phyloP scores from a whole-genome alignment of 2,329 filamentous ascomycete species.

The Furcasterigmium furcatum region DNA sequence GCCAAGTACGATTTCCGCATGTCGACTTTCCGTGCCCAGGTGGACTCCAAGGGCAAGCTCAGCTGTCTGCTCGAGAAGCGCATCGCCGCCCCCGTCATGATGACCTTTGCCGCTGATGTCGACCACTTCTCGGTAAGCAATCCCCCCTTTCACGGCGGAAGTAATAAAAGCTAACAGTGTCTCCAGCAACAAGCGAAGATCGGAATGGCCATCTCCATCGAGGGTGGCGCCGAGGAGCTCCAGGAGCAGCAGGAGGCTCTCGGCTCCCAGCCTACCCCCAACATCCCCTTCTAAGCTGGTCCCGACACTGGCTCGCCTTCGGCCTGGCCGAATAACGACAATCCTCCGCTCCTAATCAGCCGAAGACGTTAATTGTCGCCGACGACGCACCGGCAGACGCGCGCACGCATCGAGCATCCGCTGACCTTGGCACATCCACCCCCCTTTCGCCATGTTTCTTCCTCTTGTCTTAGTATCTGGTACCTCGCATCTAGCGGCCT shows the following conservation, averaged over 20 bases:
- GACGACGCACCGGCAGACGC: slow-evolving; percentile 9
- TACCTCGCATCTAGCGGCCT: neutral
- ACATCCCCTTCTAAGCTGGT: slow-evolving; percentile 61
- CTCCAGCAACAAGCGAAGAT: slow-evolving; percentile 88
- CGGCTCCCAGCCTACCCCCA: slow-evolving; percentile 48
- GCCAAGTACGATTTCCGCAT: slow-evolving; percentile 98
- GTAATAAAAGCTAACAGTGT: slow-evolving; percentile 18
- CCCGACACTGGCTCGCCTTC: slow-evolving; percentile 2
- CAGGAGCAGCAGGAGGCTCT: slow-evolving; percentile 76
- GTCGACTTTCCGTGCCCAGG: slow-evolving; percentile 91
- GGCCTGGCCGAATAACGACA: slow-evolving; percentile 6
- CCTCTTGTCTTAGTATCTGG: slow-evolving; percentile 13
- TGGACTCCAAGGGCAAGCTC: slow-evolving; percentile 93
- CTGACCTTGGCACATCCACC: slow-evolving; percentile 6
- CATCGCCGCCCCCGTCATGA: slow-evolving; percentile 84
- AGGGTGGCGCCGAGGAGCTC: slow-evolving; percentile 79
- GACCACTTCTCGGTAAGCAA: slow-evolving; percentile 85
- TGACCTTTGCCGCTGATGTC: slow-evolving; percentile 95
- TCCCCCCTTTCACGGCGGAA: neutral
- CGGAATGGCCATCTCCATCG: slow-evolving; percentile 88
- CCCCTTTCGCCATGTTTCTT: slow-evolving; percentile 5
- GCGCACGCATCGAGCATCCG: slow-evolving; percentile 6
- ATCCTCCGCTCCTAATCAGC: slow-evolving; percentile 18
- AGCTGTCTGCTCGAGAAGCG: slow-evolving; percentile 93
- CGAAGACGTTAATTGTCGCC: slow-evolving; percentile 12